A percentile compares a stretch with the other conserved stretches of the same genome.
Conservation (phyloP, 1,284 basidiomycete genomes). For the Fomitopsis schrenkii region DNA sequence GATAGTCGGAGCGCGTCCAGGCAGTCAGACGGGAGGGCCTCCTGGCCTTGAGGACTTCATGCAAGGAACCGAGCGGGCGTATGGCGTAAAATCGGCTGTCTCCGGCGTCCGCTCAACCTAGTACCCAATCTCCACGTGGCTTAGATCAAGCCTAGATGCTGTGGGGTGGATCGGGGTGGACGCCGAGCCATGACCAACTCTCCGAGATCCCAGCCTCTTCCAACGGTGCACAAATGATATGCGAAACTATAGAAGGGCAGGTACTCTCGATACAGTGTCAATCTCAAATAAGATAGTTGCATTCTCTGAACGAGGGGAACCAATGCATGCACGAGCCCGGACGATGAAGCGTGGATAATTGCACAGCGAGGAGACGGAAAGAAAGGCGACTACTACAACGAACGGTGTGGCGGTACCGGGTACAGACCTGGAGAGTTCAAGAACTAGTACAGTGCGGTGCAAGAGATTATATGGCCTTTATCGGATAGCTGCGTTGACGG, state of each 20-base stretch:
- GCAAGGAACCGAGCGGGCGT: neutral
- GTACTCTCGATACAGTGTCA: neutral
- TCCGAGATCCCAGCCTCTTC: too few relatives aligned
- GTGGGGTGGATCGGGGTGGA: neutral
- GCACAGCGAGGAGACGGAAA: constrained; percentile 16
- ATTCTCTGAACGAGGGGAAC: neutral
- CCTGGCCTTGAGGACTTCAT: constrained; percentile 8
- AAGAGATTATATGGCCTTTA: constrained; percentile 6
- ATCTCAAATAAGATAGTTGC: neutral
- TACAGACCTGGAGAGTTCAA: constrained; percentile 3
- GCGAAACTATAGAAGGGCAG: neutral
- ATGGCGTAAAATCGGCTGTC: neutral
- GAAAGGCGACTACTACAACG: constrained; percentile 1
- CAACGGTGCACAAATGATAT: neutral
- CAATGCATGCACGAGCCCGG: constrained; percentile 2
- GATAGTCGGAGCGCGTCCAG: constrained; percentile 1
- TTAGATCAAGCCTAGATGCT: neutral
- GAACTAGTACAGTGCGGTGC: neutral
- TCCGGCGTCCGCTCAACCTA: neutral
- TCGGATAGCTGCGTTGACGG: constrained; percentile 49
- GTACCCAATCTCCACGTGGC: neutral
- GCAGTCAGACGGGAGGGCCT: constrained; percentile 1
- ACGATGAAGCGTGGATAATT: constrained; percentile 7
- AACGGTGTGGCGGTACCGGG: neutral
- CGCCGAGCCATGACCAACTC: too few relatives aligned